Percentiles rank a stretch among this genome's conserved stretches.
Evolutionary conservation across 129 eudicot species (phyloP).

Genomic region (Arctium lappa): DNA sequence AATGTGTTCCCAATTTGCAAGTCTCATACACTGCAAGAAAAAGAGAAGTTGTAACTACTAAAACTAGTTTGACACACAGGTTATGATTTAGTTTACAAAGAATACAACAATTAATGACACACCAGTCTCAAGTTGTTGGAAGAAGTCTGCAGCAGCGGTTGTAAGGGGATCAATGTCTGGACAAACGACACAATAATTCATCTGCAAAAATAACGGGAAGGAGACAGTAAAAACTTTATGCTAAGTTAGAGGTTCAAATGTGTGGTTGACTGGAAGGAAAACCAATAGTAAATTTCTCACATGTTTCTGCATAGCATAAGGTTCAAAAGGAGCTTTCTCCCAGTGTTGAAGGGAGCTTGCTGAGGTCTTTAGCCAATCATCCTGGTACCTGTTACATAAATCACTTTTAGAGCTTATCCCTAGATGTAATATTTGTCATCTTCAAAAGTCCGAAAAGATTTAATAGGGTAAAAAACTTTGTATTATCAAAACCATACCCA

Average conservation of each 20-base stretch:
- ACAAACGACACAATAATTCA: constrained; percentile 87
- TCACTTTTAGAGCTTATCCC: constrained; percentile 1
- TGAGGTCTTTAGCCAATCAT: constrained; percentile 97
- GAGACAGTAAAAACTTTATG: neutral
- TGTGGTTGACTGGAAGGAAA: neutral
- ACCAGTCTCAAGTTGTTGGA: constrained; percentile 98
- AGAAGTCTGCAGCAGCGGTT: constrained; percentile 89
- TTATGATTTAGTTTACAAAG: constrained; percentile 7
- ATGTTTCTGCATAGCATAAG: constrained; percentile 88
- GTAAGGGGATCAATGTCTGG: constrained; percentile 98
- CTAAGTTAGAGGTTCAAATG: neutral
- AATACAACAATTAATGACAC: constrained; percentile 11
- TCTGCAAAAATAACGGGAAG: constrained; percentile 47
- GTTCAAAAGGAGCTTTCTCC: constrained; percentile 99
- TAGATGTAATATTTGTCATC: neutral
- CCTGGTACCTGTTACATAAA: constrained; percentile 76
- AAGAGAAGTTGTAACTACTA: neutral
- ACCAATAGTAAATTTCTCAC: constrained; percentile 40
- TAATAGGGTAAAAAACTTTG: neutral
- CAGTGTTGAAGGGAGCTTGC: constrained; percentile 82
- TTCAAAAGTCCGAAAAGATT: neutral
- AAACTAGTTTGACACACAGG: neutral
- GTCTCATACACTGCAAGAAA: constrained; percentile 76
- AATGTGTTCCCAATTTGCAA: constrained; percentile 93
- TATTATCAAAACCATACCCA: constrained; percentile 56